These are phyloP conservation scores for Rosa multiflora DNA, from an alignment of 306 rosid genomes.

Conservation along the genomic window DNA sequence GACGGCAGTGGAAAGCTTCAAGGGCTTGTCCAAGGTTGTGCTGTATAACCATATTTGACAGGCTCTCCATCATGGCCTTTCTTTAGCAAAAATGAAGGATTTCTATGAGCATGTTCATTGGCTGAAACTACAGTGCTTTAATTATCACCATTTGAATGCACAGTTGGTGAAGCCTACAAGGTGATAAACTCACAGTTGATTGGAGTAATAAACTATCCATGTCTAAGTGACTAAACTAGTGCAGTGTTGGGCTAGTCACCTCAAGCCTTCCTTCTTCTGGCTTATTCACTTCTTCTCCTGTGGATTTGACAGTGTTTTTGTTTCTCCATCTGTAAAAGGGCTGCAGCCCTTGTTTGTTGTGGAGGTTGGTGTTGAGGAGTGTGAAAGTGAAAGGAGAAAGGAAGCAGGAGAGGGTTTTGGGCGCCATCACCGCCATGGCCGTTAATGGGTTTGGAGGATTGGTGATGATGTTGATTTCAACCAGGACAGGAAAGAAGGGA, in stretches of 20 bases:
- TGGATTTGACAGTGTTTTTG: neutral
- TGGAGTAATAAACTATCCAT: neutral
- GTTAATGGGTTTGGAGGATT: no score
- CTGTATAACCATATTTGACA: neutral
- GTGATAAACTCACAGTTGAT: neutral
- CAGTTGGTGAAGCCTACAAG: neutral
- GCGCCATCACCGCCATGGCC: no score
- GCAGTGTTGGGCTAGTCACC: neutral
- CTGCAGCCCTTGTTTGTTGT: neutral
- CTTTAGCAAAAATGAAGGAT: neutral
- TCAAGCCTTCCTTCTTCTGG: neutral
- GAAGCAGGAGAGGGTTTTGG: no score
- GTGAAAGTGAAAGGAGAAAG: no score
- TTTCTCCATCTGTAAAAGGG: conserved; percentile 5
- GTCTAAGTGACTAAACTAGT: neutral
- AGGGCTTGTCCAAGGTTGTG: neutral
- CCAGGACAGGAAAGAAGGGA: no score
- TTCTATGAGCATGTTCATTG: neutral
- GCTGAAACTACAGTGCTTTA: neutral
- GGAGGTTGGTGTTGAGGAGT: no score
- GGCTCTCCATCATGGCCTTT: neutral
- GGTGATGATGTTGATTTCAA: no score
- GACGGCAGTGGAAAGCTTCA: no score
- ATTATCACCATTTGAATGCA: neutral
- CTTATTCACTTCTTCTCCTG: neutral